Conservation (phyloP, 129 eudicot genomes). For the Saussurea involucrata region DNA sequence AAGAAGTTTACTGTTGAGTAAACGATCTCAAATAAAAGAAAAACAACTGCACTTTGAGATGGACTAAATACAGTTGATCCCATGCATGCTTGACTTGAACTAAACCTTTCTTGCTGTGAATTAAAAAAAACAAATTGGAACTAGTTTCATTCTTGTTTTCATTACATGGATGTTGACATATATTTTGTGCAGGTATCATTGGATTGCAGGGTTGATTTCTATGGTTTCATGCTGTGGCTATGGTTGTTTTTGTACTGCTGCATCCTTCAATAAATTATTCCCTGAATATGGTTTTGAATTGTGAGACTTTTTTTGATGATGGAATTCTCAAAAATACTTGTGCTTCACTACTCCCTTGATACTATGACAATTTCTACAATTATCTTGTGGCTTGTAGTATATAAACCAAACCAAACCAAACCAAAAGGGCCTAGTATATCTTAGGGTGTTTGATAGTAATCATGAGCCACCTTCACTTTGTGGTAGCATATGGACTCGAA, state of each 20-base stretch:
- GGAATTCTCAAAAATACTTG: not conserved
- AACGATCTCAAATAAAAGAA: too few relatives aligned
- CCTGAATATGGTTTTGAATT: not conserved
- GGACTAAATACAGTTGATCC: too few relatives aligned
- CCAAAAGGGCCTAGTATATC: too few relatives aligned
- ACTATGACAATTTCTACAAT: not conserved
- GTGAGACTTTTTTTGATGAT: not conserved
- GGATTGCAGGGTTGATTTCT: conserved; percentile 70
- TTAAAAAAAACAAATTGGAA: not conserved
- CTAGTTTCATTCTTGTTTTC: not conserved
- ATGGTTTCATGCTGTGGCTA: too few relatives aligned
- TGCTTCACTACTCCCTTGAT: not conserved
- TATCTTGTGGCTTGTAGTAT: not conserved
- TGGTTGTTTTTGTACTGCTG: not conserved
- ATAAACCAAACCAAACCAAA: not conserved
- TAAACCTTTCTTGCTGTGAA: too few relatives aligned
- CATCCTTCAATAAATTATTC: not conserved
- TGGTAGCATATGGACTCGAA: too few relatives aligned
- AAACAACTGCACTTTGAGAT: too few relatives aligned
- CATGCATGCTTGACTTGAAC: too few relatives aligned
- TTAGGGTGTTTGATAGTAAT: too few relatives aligned
- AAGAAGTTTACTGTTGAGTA: too few relatives aligned
- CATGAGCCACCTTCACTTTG: too few relatives aligned
- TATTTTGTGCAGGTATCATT: conserved; percentile 57
- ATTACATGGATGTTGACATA: not conserved